A percentile compares a stretch with the other conserved stretches of the same genome.
phyloP scores from a whole-genome alignment of 2,329 filamentous ascomycete species.

The Aspergillus pseudotamarii region DNA sequence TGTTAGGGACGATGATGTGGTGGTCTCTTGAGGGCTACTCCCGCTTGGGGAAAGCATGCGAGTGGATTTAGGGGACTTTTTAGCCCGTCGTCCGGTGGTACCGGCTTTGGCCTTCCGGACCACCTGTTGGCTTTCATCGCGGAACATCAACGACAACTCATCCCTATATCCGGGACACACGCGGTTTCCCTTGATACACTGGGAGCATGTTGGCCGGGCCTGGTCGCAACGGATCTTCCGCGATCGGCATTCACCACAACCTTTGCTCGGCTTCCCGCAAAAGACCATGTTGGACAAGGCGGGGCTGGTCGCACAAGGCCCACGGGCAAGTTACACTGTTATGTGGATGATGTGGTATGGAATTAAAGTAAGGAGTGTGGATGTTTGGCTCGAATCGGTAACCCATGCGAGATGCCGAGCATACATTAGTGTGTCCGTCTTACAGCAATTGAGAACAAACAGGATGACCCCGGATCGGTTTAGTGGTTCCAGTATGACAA shows the following conservation, averaged over 20 bases:
- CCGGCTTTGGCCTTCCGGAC: slow-evolving; percentile 50
- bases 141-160: slow-evolving; percentile 66
- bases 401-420: slow-evolving; percentile 11
- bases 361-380: neutral
- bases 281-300: slow-evolving; percentile 39
- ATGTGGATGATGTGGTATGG: neutral
- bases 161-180: slow-evolving; percentile 67
- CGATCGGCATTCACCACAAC: slow-evolving; percentile 46
- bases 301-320: slow-evolving; percentile 9
- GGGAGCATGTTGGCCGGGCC: slow-evolving; percentile 61
- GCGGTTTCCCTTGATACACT: slow-evolving; percentile 63
- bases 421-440: neutral
- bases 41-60: slow-evolving; percentile 30
- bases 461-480: neutral
- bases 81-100: slow-evolving; percentile 8
- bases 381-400: slow-evolving; percentile 11
- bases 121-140: slow-evolving; percentile 66
- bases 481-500: neutral
- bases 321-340: neutral
- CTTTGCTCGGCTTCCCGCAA: slow-evolving; percentile 49
- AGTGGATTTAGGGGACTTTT: slow-evolving; percentile 8
- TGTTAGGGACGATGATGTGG: neutral
- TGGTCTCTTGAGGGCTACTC: slow-evolving; percentile 17
- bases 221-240: slow-evolving; percentile 60
- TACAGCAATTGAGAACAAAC: neutral